phyloP scores from a whole-genome alignment of 805 yeast genomes.

The Yamadazyma sp. region DNA sequence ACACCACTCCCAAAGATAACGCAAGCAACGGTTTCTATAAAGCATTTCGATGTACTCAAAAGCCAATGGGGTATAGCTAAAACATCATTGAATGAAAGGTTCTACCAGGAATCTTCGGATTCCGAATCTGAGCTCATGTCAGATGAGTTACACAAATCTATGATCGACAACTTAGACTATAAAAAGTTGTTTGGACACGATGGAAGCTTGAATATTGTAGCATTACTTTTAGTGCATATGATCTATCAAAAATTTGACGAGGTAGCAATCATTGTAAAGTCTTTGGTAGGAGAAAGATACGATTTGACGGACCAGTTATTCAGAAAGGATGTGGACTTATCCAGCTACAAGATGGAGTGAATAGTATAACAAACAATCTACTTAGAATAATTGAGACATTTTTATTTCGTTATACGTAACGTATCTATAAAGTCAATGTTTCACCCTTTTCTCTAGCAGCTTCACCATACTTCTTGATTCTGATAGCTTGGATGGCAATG shows the following conservation, averaged over 20 bases:
- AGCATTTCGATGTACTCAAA: conserved; percentile 27
- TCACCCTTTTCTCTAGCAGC: conserved; percentile 81
- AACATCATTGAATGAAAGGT: conserved; percentile 25
- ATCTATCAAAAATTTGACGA: conserved; percentile 32
- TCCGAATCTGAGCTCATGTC: background rate
- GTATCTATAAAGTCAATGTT: conserved; percentile 41
- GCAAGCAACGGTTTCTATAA: conserved; percentile 28
- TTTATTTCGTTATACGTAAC: background rate
- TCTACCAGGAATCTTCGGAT: conserved; percentile 15
- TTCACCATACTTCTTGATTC: conserved; percentile 98
- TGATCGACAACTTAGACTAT: conserved; percentile 24
- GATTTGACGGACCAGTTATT: conserved; percentile 20
- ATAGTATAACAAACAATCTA: conserved; percentile 1
- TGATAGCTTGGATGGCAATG: conserved; percentile 96
- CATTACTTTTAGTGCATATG: conserved; percentile 29
- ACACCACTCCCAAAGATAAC: conserved; percentile 32
- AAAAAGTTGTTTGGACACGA: conserved; percentile 28
- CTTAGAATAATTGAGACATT: background rate
- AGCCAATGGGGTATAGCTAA: conserved; percentile 29
- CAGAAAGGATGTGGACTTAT: conserved; percentile 1
- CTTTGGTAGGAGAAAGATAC: conserved; percentile 36
- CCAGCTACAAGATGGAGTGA: conserved; percentile 4
- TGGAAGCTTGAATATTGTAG: conserved; percentile 29
- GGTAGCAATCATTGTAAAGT: conserved; percentile 27
- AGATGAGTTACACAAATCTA: conserved; percentile 15